These are phyloP conservation scores for Sodiomyces alkalinus DNA, from an alignment of 2,329 filamentous ascomycete genomes.

Conservation along the genomic window DNA sequence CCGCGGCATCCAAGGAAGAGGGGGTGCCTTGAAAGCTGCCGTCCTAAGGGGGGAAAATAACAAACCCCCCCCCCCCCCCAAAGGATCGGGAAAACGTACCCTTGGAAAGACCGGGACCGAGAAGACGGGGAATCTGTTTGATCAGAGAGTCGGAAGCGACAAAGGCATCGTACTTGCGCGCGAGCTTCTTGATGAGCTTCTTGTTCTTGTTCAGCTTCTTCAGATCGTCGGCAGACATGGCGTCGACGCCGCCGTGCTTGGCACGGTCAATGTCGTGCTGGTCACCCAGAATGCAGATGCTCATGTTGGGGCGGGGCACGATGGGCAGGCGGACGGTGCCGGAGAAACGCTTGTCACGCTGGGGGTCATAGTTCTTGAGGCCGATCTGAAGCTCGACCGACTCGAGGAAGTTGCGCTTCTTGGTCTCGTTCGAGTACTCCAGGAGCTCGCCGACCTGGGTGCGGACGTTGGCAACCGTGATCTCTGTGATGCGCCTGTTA, in stretches of 20 bases:
- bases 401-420: slow-evolving; percentile 96
- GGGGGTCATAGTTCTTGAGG: slow-evolving; percentile 96
- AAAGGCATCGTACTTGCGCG: slow-evolving; percentile 99
- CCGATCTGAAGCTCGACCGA: slow-evolving; percentile 86
- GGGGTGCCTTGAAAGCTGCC: too few relatives aligned
- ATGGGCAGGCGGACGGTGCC: slow-evolving; percentile 92
- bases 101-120: slow-evolving; percentile 97
- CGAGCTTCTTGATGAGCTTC: slow-evolving; percentile 99
- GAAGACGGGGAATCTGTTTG: slow-evolving; percentile 99
- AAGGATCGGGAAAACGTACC: slow-evolving; percentile 39
- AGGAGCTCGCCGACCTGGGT: slow-evolving; percentile 86
- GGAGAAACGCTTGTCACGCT: slow-evolving; percentile 99
- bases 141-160: slow-evolving; percentile 92
- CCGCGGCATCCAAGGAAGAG: too few relatives aligned
- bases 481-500: slow-evolving; percentile 25
- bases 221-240: slow-evolving; percentile 96
- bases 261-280: slow-evolving; percentile 98
- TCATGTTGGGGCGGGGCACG: slow-evolving; percentile 83
- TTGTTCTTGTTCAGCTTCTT: slow-evolving; percentile 99
- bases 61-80: too few relatives aligned
- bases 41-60: too few relatives aligned
- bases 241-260: slow-evolving; percentile 96
- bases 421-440: slow-evolving; percentile 71
- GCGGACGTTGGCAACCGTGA: slow-evolving; percentile 88
- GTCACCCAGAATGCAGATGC: slow-evolving; percentile 62